phyloP scores from a whole-genome alignment of 2,329 filamentous ascomycete species.

The Penicillium capsulatum region DNA sequence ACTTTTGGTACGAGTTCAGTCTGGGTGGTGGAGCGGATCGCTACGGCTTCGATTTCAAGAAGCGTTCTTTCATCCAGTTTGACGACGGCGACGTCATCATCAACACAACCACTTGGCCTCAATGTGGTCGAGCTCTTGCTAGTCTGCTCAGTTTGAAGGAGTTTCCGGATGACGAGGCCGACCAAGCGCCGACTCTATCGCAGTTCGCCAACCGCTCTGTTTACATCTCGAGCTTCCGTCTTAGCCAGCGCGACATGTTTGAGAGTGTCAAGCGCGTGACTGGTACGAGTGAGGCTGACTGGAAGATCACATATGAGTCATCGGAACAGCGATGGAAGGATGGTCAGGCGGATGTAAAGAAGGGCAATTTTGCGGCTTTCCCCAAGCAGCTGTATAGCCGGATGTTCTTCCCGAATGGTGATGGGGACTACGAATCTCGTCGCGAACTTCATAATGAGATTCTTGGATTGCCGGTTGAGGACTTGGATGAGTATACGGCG shows the following conservation, averaged over 20 bases:
- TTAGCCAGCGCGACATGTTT: conserved; percentile 63
- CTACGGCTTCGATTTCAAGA: conserved; percentile 6
- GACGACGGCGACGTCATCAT: conserved; percentile 1
- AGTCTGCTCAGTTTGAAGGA: conserved; percentile 2
- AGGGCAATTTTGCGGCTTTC: conserved; percentile 1
- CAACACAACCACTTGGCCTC: not conserved
- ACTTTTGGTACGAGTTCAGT: conserved; percentile 9
- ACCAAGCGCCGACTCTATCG: not conserved
- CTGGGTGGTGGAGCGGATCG: conserved; percentile 4
- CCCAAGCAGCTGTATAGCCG: conserved; percentile 3
- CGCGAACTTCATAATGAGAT: conserved; percentile 3
- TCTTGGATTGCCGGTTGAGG: conserved; percentile 2
- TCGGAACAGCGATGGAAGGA: conserved; percentile 16
- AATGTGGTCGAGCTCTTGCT: conserved; percentile 2
- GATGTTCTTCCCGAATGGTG: conserved; percentile 2
- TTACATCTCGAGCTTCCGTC: conserved; percentile 40
- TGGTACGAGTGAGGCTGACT: conserved; percentile 56
- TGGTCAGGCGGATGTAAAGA: not conserved
- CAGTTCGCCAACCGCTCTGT: conserved; percentile 1
- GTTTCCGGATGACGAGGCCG: conserved; percentile 1
- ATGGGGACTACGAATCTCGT: not conserved
- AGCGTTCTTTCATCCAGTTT: conserved; percentile 1
- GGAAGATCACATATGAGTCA: conserved; percentile 52
- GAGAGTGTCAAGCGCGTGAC: conserved; percentile 56
- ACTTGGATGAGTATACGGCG: conserved; percentile 6